Base-by-base conservation (phyloP, 768 basidiomycete species). In the Amanita molliuscula region DNA sequence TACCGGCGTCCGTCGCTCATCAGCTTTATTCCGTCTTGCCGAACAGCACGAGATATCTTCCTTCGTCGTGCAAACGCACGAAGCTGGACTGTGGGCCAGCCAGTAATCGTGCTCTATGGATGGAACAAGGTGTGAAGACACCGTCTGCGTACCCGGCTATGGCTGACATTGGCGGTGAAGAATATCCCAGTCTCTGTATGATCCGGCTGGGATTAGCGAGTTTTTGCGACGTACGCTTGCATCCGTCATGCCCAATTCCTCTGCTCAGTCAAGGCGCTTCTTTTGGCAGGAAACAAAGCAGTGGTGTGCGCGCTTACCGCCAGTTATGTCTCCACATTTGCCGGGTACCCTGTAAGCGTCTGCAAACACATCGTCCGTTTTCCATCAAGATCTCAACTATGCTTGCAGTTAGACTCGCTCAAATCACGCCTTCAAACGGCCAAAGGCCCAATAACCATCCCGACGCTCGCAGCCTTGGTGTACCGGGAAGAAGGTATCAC, bases 401-500 rank as follows among this genome's bases (percentile, higher is more conserved):
- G 35, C 44, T 23, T 51, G 16, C 35, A 94, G 82, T 71, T 97
- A 70, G 95, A 98, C 65, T 91, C 88, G 48, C 77, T 98, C 68
- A 98, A 98, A 69, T 94, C 90, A 54, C 75, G 92, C 60, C 69
- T 96, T 47, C 92, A 96, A 67, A 90, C 89, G 38, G 84, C 81
- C 46, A 83, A 85, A 63, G 81, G 75, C 45, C 78, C 74, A 47
- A 77, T 88, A 56, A 79, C 87, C 6, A 81, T 95, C 48, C 79
- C 81, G 23, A 76, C 72, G 59, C 77, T 88, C 54, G 81, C 88
- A 50, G 67, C 72, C 23, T 67, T 82, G 56, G 82, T 92, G 23
- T 88, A 88, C 65, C 77, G 77, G 26, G 89, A 92, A 59, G 86
- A 92, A 67, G 84, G 91, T n/a, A 66, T 90, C 29, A 76, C 76